Base-by-base conservation (phyloP, 1,139 yeast species). In the Lipomyces yarrowii region DNA sequence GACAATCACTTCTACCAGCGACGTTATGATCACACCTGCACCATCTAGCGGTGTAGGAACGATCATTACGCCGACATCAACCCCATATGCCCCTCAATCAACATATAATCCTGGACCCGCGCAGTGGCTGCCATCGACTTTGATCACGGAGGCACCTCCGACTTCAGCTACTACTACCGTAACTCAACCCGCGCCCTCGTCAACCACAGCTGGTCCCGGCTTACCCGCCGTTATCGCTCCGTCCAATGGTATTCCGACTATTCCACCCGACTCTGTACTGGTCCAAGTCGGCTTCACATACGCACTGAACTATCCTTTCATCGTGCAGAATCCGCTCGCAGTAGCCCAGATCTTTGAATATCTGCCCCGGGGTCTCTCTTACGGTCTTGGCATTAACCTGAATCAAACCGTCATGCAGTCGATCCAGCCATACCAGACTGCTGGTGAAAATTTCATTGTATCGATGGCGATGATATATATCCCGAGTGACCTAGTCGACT, bases 341-440 rank as follows among this genome's bases (percentile, higher is more conserved):
- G 82, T 79, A 6, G 82, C 83, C 11, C 83, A 80, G 72, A 77
- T 80, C 62, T 80, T 80, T 70, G 74, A 77, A 57, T 79, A 78
- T 71, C 72, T 80, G 62, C 83, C 83, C 7, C 68, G 69, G 54
- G 83, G 82, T 30, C 64, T 80, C 21, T 76, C 79, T 3, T 72
- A 75, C 60, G 82, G 81, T 8, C 70, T 80, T 56, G 73, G 71
- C 26, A 67, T 75, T 32, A 21, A 67, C 11, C 73, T 73, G 57
- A 59, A 71, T 61, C 70, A 74, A 54, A 72, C 78, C 37, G 69
- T 74, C 21, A 75, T 80, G 77, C 70, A 71, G 56, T 72, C 76
- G 59, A 73, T 80, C 57, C 74, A 73, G 61, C 83, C 83, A 18
- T 78, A 78, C 65, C 73, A 74, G 70, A 72, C 76, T 30, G 64